A percentile compares a stretch with the other conserved stretches of the same genome.
Conservation (phyloP, 1,284 basidiomycete genomes). For the Entoloma clypeatum region DNA sequence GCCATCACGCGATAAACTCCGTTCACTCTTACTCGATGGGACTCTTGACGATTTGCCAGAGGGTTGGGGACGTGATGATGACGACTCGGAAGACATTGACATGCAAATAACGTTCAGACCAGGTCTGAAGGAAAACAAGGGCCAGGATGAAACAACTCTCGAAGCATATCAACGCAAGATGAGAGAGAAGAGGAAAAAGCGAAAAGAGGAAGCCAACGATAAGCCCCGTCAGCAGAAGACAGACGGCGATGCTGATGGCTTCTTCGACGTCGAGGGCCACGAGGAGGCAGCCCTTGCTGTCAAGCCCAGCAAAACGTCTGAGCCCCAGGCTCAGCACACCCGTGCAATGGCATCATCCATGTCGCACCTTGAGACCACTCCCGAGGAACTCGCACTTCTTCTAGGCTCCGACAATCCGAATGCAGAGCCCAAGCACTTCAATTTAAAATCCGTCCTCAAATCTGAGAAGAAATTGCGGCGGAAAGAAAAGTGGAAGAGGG, state of each 20-base stretch:
- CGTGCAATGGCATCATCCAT: neutral
- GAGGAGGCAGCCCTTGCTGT: slow-evolving; percentile 5
- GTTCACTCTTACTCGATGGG: slow-evolving; percentile 67
- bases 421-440: slow-evolving; percentile 76
- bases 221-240: slow-evolving; percentile 26
- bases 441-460: slow-evolving; percentile 87
- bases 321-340: slow-evolving; percentile 17
- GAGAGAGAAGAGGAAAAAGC: slow-evolving; percentile 79
- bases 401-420: slow-evolving; percentile 52
- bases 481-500: slow-evolving; percentile 49
- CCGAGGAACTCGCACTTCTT: slow-evolving; percentile 68
- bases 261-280: slow-evolving; percentile 59
- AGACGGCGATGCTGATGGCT: slow-evolving; percentile 51
- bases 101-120: slow-evolving; percentile 95
- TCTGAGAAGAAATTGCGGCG: slow-evolving; percentile 67
- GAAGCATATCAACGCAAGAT: slow-evolving; percentile 84
- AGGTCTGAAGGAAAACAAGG: slow-evolving; percentile 59
- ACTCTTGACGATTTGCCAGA: slow-evolving; percentile 68
- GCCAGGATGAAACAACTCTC: slow-evolving; percentile 77
- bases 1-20: slow-evolving; percentile 59
- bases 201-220: slow-evolving; percentile 64
- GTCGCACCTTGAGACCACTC: slow-evolving; percentile 33
- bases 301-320: slow-evolving; percentile 10
- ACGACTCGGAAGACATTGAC: slow-evolving; percentile 55
- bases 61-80: slow-evolving; percentile 65